These are phyloP conservation scores for Euphorbia peplus DNA, from an alignment of 345 rosid species.

Conservation along the genomic window DNA sequence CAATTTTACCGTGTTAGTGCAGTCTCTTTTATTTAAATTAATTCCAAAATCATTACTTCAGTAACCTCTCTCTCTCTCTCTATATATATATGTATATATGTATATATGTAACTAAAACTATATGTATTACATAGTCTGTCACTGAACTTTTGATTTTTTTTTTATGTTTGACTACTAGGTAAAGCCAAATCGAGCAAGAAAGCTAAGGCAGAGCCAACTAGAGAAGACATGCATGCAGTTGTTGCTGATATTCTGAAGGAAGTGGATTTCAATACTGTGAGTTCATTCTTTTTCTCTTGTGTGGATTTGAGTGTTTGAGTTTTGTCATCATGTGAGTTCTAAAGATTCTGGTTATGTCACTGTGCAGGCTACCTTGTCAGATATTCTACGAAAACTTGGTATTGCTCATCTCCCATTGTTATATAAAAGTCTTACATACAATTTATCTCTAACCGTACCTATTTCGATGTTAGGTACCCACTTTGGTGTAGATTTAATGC, in stretches of 20 bases:
- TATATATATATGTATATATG: no score
- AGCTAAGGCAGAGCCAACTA: constrained; percentile 67
- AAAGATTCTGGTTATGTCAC: neutral
- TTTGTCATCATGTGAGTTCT: neutral
- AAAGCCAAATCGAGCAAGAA: constrained; percentile 64
- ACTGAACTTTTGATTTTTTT: constrained; percentile 4
- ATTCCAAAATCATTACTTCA: neutral
- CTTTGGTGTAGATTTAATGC: constrained; percentile 64
- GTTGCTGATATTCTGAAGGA: constrained; percentile 79
- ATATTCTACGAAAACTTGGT: constrained; percentile 84
- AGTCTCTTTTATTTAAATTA: neutral
- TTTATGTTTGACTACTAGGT: constrained; percentile 30
- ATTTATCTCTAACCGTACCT: constrained; percentile 8
- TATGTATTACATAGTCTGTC: neutral
- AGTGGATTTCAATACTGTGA: constrained; percentile 96
- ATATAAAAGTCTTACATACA: neutral
- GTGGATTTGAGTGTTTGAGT: neutral
- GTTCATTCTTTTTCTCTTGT: constrained; percentile 21
- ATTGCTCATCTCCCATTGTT: constrained; percentile 20
- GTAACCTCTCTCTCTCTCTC: neutral
- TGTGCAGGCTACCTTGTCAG: constrained; percentile 86
- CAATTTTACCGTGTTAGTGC: neutral
- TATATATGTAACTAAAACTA: neutral
- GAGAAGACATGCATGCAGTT: constrained; percentile 83
- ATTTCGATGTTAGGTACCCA: constrained; percentile 51